These are phyloP conservation scores for Melastoma malabathricum DNA, from an alignment of 345 rosid species.

Conservation along the genomic window DNA sequence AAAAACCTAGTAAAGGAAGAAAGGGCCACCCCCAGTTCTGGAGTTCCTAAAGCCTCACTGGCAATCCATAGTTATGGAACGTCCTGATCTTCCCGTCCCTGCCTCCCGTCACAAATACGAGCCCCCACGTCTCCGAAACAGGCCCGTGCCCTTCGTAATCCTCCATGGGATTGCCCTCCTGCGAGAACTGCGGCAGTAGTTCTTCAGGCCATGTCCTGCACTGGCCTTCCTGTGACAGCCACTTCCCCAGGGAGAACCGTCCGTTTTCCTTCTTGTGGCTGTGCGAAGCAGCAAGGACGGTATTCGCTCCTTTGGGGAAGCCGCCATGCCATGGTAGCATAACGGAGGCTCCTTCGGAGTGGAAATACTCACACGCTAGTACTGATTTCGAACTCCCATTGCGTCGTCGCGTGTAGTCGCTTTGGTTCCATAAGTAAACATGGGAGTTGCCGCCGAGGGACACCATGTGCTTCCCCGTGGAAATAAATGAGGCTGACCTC, in stretches of 20 bases:
- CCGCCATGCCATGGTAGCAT: conserved; percentile 54
- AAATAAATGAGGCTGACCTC: conserved; percentile 62
- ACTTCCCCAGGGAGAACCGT: conserved; percentile 34
- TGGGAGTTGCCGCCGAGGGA: conserved; percentile 65
- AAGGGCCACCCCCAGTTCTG: too few species aligned
- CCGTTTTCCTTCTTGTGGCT: conserved; percentile 19
- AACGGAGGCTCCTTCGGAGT: conserved; percentile 42
- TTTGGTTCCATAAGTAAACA: conserved; percentile 66
- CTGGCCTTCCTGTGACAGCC: conserved; percentile 40
- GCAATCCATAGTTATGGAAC: conserved; percentile 69
- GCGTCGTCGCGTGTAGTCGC: conserved; percentile 16
- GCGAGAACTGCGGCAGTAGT: conserved; percentile 32
- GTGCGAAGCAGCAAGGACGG: conserved; percentile 7
- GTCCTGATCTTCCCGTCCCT: conserved; percentile 59
- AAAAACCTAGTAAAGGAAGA: too few species aligned
- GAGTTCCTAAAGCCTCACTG: conserved; percentile 19
- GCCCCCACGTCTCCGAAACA: conserved; percentile 51
- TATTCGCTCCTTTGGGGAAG: conserved; percentile 1
- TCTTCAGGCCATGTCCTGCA: conserved; percentile 92
- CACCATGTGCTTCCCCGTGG: conserved; percentile 58
- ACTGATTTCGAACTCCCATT: conserved; percentile 31
- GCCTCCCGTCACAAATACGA: conserved; percentile 69
- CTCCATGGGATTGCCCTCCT: conserved; percentile 7
- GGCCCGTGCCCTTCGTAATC: conserved; percentile 1
- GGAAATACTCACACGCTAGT: conserved; percentile 59